Base-by-base conservation (phyloP, 495 filamentous ascomycete species). In the Lichina pygmaea region DNA sequence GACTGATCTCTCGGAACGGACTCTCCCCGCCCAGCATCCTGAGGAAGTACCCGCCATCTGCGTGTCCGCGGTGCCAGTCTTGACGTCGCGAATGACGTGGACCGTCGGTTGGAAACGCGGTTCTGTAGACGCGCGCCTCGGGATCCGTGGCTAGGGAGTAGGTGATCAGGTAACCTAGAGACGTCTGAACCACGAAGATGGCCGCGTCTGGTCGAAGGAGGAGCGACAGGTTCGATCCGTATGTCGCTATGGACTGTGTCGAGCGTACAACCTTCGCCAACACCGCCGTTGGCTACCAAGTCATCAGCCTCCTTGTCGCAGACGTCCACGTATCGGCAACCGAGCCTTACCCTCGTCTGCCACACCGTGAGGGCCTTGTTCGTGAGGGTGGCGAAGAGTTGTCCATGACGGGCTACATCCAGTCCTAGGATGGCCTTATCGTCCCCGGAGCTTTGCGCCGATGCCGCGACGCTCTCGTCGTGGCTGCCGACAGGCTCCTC, bases 131-230 rank as follows among this genome's bases (percentile, higher is more conserved):
- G 47, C 73, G 69, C 12, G 78, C 72, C 37, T 77, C 71, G 30
- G 81, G 68, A 54, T 94, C 86, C 7, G 76, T 79, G n/a, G 81
- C 76, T 30, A 99, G 65, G 0, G 86, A 81, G 55, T 95, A 99
- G 24, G 84, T 99, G 48, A 99, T 84, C 24, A 99, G 70, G 51
- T 79, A 95, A 44, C 86, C 85, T 43, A 78, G 61, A 34, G 71
- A 68, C 2, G 91, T 95, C 52, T 93, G 85, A n/a, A 93, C 73
- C 40, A 92, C 82, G 43, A 93, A 72, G 38, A 94, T 89, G 42
- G 78, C 75, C 17, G 81, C 84, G 58, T 95, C 89, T 0, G 91
- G 91, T 46, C 85, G 79, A 48, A 99, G 71, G 12, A 93, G 65
- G 41, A 99, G 68, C 40, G 78, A 73, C 12, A 76, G 69, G 58